phyloP scores from a whole-genome alignment of 139 green algal genomes.

The Auxenochlorella protothecoides region DNA sequence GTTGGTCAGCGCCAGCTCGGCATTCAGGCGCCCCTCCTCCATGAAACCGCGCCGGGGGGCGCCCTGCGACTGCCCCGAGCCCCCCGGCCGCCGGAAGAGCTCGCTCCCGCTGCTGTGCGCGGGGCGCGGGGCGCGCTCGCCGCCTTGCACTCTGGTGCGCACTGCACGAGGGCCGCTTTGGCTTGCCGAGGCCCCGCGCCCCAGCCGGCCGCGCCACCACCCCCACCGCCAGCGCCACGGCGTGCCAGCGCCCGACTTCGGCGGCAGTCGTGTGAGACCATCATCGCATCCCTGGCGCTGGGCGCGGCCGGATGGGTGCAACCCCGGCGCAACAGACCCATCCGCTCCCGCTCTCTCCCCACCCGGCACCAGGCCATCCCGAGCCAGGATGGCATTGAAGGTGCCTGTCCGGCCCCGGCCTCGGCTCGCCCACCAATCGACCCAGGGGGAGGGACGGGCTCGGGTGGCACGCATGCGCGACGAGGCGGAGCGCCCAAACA shows the following conservation, averaged over 20 bases:
- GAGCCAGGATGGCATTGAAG: constrained; percentile 30
- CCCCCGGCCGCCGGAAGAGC: constrained; percentile 29
- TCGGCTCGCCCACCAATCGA: constrained; percentile 13
- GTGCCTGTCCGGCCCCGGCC: constrained; percentile 13
- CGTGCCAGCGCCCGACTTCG: no score
- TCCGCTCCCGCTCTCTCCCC: neutral
- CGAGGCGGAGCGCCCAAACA: constrained; percentile 3
- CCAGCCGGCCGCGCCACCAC: constrained; percentile 6
- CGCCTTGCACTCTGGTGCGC: neutral
- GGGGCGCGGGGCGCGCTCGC: constrained; percentile 1
- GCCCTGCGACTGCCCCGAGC: constrained; percentile 6
- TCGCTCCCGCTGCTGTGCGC: constrained; percentile 22
- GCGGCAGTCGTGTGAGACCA: no score
- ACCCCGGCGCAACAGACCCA: neutral
- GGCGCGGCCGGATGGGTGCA: neutral
- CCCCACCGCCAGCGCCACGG: constrained; percentile 3
- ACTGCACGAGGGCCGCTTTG: no score
- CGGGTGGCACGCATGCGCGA: neutral
- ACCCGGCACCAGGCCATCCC: constrained; percentile 5
- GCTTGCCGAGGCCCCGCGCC: no score
- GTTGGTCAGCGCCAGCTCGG: constrained; percentile 41
- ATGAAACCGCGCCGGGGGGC: constrained; percentile 27
- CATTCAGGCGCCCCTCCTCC: constrained; percentile 36
- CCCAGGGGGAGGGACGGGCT: constrained; percentile 12
- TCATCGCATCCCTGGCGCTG: neutral